Percentiles rank a stretch among this genome's conserved stretches.
phyloP scores from a whole-genome alignment of 371 early-diverging fungal species.

The Rhizopus stolonifer region DNA sequence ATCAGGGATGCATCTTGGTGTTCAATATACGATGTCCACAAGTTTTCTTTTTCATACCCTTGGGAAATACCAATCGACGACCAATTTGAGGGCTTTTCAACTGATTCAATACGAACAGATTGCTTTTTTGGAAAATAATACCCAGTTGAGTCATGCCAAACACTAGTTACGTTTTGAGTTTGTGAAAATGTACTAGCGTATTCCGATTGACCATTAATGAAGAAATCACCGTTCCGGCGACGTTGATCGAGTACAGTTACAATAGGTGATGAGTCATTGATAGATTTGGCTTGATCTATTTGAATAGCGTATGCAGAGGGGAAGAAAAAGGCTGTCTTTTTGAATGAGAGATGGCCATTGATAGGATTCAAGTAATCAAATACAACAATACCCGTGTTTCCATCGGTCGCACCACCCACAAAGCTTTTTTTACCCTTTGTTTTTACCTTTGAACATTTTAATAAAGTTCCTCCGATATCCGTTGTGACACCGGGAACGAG shows the following conservation, averaged over 20 bases:
- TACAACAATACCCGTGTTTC: conserved; percentile 28
- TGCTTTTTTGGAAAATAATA: conserved; percentile 24
- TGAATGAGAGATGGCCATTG: conserved; percentile 22
- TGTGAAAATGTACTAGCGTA: conserved; percentile 11
- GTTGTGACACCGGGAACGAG: conserved; percentile 32
- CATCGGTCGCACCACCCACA: conserved; percentile 27
- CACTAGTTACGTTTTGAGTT: not conserved
- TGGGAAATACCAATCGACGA: conserved; percentile 25
- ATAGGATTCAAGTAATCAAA: conserved; percentile 28
- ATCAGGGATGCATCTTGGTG: conserved; percentile 13
- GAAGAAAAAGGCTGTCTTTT: conserved; percentile 36
- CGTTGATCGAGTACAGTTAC: conserved; percentile 35
- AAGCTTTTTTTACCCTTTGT: conserved; percentile 16
- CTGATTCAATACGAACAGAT: conserved; percentile 16
- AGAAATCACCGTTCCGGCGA: conserved; percentile 22
- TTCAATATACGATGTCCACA: conserved; percentile 27
- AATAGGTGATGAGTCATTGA: conserved; percentile 11
- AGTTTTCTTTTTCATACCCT: conserved; percentile 7
- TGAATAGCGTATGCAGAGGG: conserved; percentile 30
- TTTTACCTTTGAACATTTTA: conserved; percentile 10
- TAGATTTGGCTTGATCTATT: conserved; percentile 19
- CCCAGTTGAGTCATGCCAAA: conserved; percentile 32
- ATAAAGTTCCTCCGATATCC: conserved; percentile 21
- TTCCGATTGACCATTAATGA: conserved; percentile 12
- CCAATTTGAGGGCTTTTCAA: conserved; percentile 19